Percentiles rank a stretch among this genome's conserved stretches.
phyloP scores from a whole-genome alignment of 345 rosid genomes.

The Eutrema japonicum region DNA sequence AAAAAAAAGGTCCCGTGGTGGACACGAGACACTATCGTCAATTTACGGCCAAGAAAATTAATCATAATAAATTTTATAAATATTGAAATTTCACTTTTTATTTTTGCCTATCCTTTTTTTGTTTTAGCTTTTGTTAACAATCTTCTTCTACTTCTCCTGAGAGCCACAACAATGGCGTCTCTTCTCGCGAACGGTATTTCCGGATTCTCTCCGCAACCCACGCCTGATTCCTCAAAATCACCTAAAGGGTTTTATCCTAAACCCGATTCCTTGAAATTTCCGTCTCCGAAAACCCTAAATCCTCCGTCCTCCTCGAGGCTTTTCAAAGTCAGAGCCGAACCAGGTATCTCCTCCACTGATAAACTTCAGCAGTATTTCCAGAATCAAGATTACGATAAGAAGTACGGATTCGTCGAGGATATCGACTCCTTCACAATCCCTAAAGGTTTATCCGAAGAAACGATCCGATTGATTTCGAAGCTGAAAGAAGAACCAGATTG shows the following conservation, averaged over 20 bases:
- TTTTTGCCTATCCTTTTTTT: not conserved
- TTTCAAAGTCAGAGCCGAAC: slow-evolving; percentile 52
- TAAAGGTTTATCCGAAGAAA: slow-evolving; percentile 78
- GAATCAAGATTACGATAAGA: slow-evolving; percentile 70
- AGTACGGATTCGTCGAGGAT: slow-evolving; percentile 73
- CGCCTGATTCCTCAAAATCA: slow-evolving; percentile 41
- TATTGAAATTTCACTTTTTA: not conserved
- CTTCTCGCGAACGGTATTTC: slow-evolving; percentile 52
- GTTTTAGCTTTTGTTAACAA: no score
- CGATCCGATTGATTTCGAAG: slow-evolving; percentile 63
- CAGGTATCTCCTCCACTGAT: slow-evolving; percentile 62
- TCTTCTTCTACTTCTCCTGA: slow-evolving; percentile 22
- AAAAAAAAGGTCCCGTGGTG: slow-evolving; percentile 18
- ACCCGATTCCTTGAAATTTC: slow-evolving; percentile 46
- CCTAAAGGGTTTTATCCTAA: slow-evolving; percentile 42
- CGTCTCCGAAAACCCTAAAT: slow-evolving; percentile 30
- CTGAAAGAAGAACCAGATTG: slow-evolving; percentile 86
- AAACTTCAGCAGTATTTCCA: slow-evolving; percentile 72
- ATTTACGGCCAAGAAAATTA: slow-evolving; percentile 29
- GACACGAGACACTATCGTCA: slow-evolving; percentile 29
- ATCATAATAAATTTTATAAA: slow-evolving; percentile 1
- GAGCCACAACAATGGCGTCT: slow-evolving; percentile 54
- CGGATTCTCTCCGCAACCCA: slow-evolving; percentile 47
- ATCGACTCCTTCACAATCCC: slow-evolving; percentile 82
- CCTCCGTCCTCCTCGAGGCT: slow-evolving; percentile 21